Base-by-base conservation (phyloP, 371 early-diverging fungal genomes). In the Polyrhizophydium stewartii region DNA sequence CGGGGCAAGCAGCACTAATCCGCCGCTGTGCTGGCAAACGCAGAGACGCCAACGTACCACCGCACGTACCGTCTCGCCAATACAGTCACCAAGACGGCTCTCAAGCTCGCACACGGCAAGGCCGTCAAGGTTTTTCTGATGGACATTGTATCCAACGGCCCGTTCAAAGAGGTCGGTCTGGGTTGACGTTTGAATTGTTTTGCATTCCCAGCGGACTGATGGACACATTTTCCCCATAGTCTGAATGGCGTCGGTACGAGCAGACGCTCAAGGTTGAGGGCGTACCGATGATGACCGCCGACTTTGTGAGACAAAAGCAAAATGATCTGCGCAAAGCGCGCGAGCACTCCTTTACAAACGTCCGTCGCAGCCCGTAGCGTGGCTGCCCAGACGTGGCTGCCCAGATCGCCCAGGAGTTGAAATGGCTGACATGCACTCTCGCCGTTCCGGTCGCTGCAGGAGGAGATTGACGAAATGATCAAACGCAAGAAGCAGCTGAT, bases 101-200 rank as follows among this genome's bases (percentile, higher is more conserved):
- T 92, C 13, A 73, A 70, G 21, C 69, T 89, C 30, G 78, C 79
- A 52, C 89, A 89, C 62, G 92, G 91, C 35, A 77, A 78, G 30
- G 78, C 87, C 5, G 83, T 84, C 53, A 82, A 79, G 47, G 75
- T 66, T 13, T 90, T 89, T 56, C 75, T 85, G 0, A 89, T 90
- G 88, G 89, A 89, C 59, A 83, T 83, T 35, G 68, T 90, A 13
- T 90, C 91, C 10, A 90, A 90, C 63, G 66, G 73, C 46, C 71
- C 79, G 30, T 70, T 89, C 27, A 86, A 84, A n/a, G 75, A 83
- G 62, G 78, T 75, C 58, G 10, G 33, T 38, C 19, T 3, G 3
- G 25, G 16, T 47, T 16, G 7, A 47, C 16, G 3, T 16, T 47
- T 27, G 45, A 27, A 7, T 47, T 3, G 16, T 47, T 7, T 53